Evolutionary conservation across 2,329 filamentous ascomycete genomes (phyloP).

Genomic region (Chalara sp.): DNA sequence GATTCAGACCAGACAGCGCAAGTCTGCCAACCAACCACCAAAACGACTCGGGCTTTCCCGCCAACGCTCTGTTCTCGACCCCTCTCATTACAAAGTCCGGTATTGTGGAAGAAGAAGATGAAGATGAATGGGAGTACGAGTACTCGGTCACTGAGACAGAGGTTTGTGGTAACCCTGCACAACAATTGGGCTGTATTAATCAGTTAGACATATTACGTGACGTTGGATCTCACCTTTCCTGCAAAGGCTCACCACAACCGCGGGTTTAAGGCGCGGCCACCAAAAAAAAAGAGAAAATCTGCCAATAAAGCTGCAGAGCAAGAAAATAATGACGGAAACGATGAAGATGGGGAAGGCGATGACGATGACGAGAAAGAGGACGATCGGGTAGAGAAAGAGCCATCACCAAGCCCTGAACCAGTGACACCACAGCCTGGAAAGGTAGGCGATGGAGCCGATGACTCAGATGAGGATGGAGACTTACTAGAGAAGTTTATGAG

Average conservation of each 20-base stretch:
- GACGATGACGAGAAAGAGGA: constrained; percentile 1
- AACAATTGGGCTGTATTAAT: constrained; percentile 2
- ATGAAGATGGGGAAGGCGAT: neutral
- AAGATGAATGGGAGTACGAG: constrained; percentile 61
- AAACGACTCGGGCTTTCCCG: too few species aligned
- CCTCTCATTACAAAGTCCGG: too few species aligned
- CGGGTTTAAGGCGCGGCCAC: constrained; percentile 5
- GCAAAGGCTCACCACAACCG: constrained; percentile 15
- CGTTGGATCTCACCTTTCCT: constrained; percentile 50
- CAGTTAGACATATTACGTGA: constrained; percentile 54
- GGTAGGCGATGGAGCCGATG: neutral
- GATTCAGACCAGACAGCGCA: too few species aligned
- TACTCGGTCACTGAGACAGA: constrained; percentile 59
- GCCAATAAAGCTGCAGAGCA: constrained; percentile 10
- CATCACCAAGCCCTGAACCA: too few species aligned
- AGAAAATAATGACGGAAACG: constrained; percentile 1
- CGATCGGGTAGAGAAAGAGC: constrained; percentile 1
- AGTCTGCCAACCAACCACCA: too few species aligned
- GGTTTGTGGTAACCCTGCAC: constrained; percentile 29
- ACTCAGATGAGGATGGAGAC: constrained; percentile 1
- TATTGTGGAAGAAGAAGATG: constrained; percentile 35
- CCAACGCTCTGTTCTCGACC: too few species aligned
- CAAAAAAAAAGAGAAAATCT: constrained; percentile 10
- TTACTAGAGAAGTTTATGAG: too few species aligned
- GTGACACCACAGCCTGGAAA: too few species aligned